Percentiles rank a stretch among this genome's conserved stretches.
Evolutionary conservation across 2,329 filamentous ascomycete genomes (phyloP).

Genomic region (Trichoderma afroharzianum): DNA sequence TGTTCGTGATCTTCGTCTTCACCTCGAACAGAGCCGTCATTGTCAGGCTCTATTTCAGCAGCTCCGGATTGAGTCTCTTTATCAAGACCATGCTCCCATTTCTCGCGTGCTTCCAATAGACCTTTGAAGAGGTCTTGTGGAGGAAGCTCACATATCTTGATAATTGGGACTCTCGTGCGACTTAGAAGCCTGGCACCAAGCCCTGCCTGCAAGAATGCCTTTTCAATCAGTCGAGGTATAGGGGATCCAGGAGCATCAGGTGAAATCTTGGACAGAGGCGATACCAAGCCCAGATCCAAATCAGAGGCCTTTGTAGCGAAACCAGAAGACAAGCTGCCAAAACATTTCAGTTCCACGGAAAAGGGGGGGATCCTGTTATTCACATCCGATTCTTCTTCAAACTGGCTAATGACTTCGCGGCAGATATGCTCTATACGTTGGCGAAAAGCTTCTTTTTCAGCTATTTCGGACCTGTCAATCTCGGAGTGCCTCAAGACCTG

Average conservation of each 20-base stretch:
- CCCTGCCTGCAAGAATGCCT: slow-evolving; percentile 65
- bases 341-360: slow-evolving; percentile 68
- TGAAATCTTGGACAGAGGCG: slow-evolving; percentile 54
- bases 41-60: slow-evolving; percentile 36
- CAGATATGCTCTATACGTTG: slow-evolving; percentile 61
- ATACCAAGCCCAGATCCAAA: slow-evolving; percentile 80
- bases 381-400: slow-evolving; percentile 44
- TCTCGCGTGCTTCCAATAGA: slow-evolving; percentile 61
- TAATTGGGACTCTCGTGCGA: slow-evolving; percentile 77
- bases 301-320: slow-evolving; percentile 87
- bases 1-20: slow-evolving; percentile 23
- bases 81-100: slow-evolving; percentile 63
- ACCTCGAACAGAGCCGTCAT: slow-evolving; percentile 17
- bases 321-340: slow-evolving; percentile 78
- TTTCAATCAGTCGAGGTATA: slow-evolving; percentile 73
- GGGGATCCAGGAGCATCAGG: slow-evolving; percentile 54
- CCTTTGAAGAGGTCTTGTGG: slow-evolving; percentile 55
- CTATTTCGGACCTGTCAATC: slow-evolving; percentile 60
- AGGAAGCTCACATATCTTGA: slow-evolving; percentile 78
- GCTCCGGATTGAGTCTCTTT: slow-evolving; percentile 33
- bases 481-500: slow-evolving; percentile 51
- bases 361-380: slow-evolving; percentile 46
- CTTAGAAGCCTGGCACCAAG: slow-evolving; percentile 75
- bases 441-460: slow-evolving; percentile 69
- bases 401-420: slow-evolving; percentile 51